Evolutionary conservation across 1,284 basidiomycete genomes (phyloP), one percentile per base, ranked within the genome.

Genomic region (Rhodotorula sp.): DNA sequence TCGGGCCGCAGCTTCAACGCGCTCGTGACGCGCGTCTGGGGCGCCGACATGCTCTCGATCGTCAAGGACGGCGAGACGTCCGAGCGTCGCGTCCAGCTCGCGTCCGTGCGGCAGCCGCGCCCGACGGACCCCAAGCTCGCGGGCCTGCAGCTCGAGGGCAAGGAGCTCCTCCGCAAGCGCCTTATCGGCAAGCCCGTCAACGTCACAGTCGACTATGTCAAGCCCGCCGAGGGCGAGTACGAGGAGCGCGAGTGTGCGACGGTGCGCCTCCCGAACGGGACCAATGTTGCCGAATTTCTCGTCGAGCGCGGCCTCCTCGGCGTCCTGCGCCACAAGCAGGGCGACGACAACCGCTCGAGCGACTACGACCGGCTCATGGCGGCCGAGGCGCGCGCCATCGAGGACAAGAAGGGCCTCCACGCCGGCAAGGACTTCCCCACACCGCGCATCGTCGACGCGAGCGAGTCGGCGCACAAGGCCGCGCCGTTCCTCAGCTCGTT

Each of bases 351-450:
- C 78, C 88, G 94, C 63, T 96, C 94, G 32, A 87, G 90, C 22
- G 95, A 97, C 80, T 94, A 92, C 77, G 96, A 99, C 83, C 92
- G 93, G 82, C 85, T 98, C 56, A 94, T 98, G 87, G 89, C 90
- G 51, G 95, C 95, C 25, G 96, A 99, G 72, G 84, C 93, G 91
- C 85, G 84, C 91, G 71, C 74, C 7, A 66, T 88, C 0, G 81
- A 89, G 2, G 95, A 94, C 67, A 81, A 82, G n/a, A 88, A 90
- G 68, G 96, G 96, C 9, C 86, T 99, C 27, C 96, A 99, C 81
- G 95, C 94, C 27, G 90, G 91, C 60, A 97, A 97, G 82, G 94
- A 97, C 61, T 84, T 90, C 32, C 80, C 84, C 0, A 79, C 85
- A 9, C 83, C 88, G 83, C 69, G 86, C 84, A 80, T 92, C 85